phyloP scores from a whole-genome alignment of 768 basidiomycete species.

The Tulasnella sp. region DNA sequence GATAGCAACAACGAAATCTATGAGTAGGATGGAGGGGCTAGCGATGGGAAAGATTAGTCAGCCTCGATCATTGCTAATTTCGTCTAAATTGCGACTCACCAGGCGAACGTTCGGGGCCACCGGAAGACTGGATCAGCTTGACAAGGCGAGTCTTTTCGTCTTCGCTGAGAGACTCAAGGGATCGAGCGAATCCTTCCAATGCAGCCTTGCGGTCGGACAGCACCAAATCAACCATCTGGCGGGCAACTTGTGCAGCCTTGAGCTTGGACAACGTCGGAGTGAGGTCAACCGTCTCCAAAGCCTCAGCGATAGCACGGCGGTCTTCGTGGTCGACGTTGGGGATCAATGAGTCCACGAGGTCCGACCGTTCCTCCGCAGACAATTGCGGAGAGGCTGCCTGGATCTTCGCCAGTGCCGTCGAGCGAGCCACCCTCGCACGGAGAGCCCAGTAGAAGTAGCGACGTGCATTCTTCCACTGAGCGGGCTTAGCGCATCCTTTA shows the following conservation, averaged over 20 bases:
- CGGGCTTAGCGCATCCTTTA: constrained; percentile 82
- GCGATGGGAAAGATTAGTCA: neutral
- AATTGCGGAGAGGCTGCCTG: constrained; percentile 62
- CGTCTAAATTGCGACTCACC: neutral
- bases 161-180: constrained; percentile 59
- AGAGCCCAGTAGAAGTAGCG: constrained; percentile 91
- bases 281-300: constrained; percentile 61
- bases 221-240: constrained; percentile 51
- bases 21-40: neutral
- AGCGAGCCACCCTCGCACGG: constrained; percentile 67
- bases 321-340: constrained; percentile 38
- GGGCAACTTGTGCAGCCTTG: constrained; percentile 55
- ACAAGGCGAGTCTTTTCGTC: constrained; percentile 46
- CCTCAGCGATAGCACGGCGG: constrained; percentile 47
- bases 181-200: constrained; percentile 56
- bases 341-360: constrained; percentile 51
- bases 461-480: constrained; percentile 80
- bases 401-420: constrained; percentile 49
- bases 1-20: neutral
- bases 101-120: neutral
- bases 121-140: constrained; percentile 1
- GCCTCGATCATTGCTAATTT: neutral
- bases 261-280: constrained; percentile 50
- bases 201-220: constrained; percentile 66
- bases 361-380: constrained; percentile 51